Evolutionary conservation across 1,284 basidiomycete genomes (phyloP).

Genomic region (Rhodotorula glutinis): DNA sequence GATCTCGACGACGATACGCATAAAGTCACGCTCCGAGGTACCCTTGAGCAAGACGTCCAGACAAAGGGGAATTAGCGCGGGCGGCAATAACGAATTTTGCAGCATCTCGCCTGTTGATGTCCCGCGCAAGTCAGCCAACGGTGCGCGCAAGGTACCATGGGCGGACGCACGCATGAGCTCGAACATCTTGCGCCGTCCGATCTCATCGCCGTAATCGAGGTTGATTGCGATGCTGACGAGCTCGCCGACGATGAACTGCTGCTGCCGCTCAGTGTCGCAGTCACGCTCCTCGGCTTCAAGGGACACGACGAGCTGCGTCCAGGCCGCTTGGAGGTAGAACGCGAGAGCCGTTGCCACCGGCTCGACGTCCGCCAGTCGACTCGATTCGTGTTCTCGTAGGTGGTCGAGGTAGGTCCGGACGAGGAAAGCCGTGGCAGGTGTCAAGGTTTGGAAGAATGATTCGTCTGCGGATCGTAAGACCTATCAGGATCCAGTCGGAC

Average conservation of each 20-base stretch:
- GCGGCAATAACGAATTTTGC: slow-evolving; percentile 73
- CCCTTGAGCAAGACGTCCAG: slow-evolving; percentile 84
- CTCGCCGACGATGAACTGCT: slow-evolving; percentile 77
- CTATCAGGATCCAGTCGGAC: neutral
- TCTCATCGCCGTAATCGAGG: slow-evolving; percentile 91
- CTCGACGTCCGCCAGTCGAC: slow-evolving; percentile 67
- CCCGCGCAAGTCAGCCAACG: no score
- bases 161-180: slow-evolving; percentile 67
- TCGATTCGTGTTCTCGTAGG: slow-evolving; percentile 59
- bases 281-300: slow-evolving; percentile 53
- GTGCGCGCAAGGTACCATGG: neutral
- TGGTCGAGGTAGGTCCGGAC: slow-evolving; percentile 81
- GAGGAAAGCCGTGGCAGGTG: slow-evolving; percentile 77
- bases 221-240: slow-evolving; percentile 75
- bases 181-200: slow-evolving; percentile 89
- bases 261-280: slow-evolving; percentile 60
- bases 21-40: slow-evolving; percentile 81
- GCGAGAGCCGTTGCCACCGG: slow-evolving; percentile 89
- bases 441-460: slow-evolving; percentile 68
- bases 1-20: slow-evolving; percentile 89
- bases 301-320: slow-evolving; percentile 34
- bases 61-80: slow-evolving; percentile 71
- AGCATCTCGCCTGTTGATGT: slow-evolving; percentile 73
- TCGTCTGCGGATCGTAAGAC: slow-evolving; percentile 53
- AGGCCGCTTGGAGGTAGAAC: slow-evolving; percentile 68